phyloP scores from a whole-genome alignment of 371 early-diverging fungal genomes.

The Apophysomyces trapeziformis region DNA sequence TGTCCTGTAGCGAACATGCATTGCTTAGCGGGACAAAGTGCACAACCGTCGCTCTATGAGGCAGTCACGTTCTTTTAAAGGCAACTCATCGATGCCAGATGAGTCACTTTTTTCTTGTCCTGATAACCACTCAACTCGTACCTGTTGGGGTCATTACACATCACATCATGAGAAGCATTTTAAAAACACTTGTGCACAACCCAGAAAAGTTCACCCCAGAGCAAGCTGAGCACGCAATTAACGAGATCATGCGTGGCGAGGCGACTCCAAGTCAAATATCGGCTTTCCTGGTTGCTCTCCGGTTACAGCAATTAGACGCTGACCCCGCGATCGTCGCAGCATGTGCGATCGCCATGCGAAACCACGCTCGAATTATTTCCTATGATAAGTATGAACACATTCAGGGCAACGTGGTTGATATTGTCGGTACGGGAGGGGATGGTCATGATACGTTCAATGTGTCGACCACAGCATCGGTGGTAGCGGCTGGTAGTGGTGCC shows the following conservation, averaged over 20 bases:
- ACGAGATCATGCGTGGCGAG: constrained; percentile 76
- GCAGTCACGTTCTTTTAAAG: not conserved
- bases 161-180: constrained; percentile 50
- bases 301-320: constrained; percentile 71
- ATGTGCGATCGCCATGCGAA: constrained; percentile 68
- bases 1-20: no score
- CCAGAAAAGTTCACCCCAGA: constrained; percentile 71
- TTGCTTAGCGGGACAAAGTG: no score
- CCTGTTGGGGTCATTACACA: not conserved
- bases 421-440: constrained; percentile 99
- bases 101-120: constrained; percentile 6
- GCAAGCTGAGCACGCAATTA: constrained; percentile 67
- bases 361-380: constrained; percentile 60
- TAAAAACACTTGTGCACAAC: constrained; percentile 64
- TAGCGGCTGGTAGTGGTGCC: constrained; percentile 93
- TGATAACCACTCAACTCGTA: not conserved
- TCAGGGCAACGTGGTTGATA: constrained; percentile 73
- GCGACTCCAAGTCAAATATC: constrained; percentile 86
- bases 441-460: constrained; percentile 97
- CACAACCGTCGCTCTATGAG: not conserved
- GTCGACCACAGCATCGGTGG: constrained; percentile 89
- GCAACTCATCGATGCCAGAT: not conserved
- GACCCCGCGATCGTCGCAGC: constrained; percentile 83
- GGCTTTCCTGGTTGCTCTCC: constrained; percentile 81
- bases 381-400: constrained; percentile 49